Conservation (phyloP, 768 basidiomycete species). For the Lactarius deliciosus region DNA sequence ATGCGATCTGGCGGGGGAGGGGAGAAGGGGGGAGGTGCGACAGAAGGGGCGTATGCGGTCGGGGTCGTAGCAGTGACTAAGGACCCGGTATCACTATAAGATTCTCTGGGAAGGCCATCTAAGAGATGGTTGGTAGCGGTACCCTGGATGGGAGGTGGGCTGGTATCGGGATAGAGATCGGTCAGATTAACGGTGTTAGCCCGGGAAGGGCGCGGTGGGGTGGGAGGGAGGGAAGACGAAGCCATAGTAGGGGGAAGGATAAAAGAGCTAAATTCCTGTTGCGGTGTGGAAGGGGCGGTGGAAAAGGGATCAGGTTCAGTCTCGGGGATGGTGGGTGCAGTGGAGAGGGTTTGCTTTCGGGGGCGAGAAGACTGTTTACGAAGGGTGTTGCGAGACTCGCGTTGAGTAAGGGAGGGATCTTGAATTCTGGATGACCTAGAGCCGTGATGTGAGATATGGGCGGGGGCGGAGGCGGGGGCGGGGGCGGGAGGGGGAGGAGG, state of each 20-base stretch:
- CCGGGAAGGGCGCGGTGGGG: constrained; percentile 78
- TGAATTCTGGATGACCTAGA: constrained; percentile 25
- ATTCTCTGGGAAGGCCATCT: constrained; percentile 16
- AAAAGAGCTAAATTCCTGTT: constrained; percentile 25
- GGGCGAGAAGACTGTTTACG: constrained; percentile 38
- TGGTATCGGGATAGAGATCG: constrained; percentile 60
- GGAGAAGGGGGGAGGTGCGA: constrained; percentile 21
- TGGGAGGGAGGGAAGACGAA: constrained; percentile 41
- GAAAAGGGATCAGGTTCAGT: constrained; percentile 33
- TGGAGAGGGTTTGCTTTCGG: constrained; percentile 35
- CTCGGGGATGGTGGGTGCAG: constrained; percentile 45
- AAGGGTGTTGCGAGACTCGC: constrained; percentile 33
- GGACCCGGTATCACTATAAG: constrained; percentile 14
- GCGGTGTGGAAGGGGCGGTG: constrained; percentile 37
- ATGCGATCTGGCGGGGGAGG: constrained; percentile 26
- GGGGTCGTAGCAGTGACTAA: constrained; percentile 3
- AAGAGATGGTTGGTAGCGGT: constrained; percentile 52
- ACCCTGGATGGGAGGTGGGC: constrained; percentile 40
- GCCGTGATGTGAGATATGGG: constrained; percentile 30
- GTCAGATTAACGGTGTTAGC: constrained; percentile 81
- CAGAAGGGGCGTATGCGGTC: constrained; percentile 16
- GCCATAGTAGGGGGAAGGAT: constrained; percentile 35
- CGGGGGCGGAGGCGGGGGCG: background rate
- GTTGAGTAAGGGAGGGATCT: constrained; percentile 33
- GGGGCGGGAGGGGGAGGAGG: constrained; percentile 43